Conservation (phyloP, 192 early-diverging fungal species). For the Gaertneriomyces semiglobifer region DNA sequence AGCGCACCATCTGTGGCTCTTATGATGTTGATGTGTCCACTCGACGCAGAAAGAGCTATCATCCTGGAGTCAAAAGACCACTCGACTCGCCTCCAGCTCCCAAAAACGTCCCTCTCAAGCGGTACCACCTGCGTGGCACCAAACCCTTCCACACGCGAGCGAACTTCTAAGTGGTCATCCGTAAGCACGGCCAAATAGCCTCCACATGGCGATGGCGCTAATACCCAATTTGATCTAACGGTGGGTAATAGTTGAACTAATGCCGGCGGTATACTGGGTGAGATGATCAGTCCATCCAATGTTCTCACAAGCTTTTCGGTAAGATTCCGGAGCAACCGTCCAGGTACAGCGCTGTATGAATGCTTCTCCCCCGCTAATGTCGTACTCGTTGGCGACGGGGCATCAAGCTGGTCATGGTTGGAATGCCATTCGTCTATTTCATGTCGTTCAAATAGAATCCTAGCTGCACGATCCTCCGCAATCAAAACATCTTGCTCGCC, state of each 20-base stretch:
- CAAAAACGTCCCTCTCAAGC: slow-evolving; percentile 23
- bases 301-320: slow-evolving; percentile 23
- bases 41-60: slow-evolving; percentile 27
- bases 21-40: slow-evolving; percentile 27
- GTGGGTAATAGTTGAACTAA: slow-evolving; percentile 23
- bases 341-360: slow-evolving; percentile 16
- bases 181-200: slow-evolving; percentile 13
- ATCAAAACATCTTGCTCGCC: no score
- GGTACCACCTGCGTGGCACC: slow-evolving; percentile 8
- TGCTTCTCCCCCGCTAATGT: no score
- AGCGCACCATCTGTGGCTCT: slow-evolving; percentile 7
- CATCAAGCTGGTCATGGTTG: no score
- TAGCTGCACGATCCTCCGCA: no score
- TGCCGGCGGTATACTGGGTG: slow-evolving; percentile 24
- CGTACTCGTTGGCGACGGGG: no score
- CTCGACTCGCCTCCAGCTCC: slow-evolving; percentile 24
- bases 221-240: slow-evolving; percentile 10
- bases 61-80: slow-evolving; percentile 30
- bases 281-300: slow-evolving; percentile 28
- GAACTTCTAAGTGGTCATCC: slow-evolving; percentile 26
- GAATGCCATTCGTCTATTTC: no score
- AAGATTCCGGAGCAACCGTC: slow-evolving; percentile 11
- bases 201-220: slow-evolving; percentile 17
- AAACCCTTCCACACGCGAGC: not conserved
- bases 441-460: no score